Evolutionary conservation across 495 filamentous ascomycete genomes (phyloP).

Genomic region (Evernia prunastri): DNA sequence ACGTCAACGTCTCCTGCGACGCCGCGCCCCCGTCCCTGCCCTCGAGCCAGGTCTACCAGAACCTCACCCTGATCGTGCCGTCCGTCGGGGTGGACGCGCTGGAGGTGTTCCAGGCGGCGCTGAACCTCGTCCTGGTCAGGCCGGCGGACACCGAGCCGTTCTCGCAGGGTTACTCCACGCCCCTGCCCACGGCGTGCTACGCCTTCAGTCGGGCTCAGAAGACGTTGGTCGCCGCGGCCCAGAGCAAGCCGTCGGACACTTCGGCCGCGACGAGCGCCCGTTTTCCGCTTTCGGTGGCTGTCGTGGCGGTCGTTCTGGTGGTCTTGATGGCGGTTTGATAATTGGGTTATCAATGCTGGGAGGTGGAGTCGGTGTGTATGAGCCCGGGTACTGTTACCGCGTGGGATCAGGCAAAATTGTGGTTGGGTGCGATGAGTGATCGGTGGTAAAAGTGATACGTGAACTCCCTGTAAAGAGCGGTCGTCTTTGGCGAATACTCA

Average conservation of each 20-base stretch:
- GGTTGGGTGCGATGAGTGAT: too few relatives aligned
- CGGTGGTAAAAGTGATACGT: too few relatives aligned
- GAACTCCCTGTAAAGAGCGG: too few relatives aligned
- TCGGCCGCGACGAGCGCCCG: background rate
- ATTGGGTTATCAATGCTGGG: background rate
- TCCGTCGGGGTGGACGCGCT: constrained; percentile 13
- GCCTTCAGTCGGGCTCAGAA: constrained; percentile 11
- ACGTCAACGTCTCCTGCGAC: constrained; percentile 12
- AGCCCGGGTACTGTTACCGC: background rate
- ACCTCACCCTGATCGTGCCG: constrained; percentile 11
- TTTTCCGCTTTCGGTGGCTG: background rate
- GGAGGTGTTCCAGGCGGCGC: constrained; percentile 6
- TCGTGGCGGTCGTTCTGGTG: background rate
- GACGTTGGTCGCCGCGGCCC: constrained; percentile 5
- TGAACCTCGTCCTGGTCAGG: constrained; percentile 1
- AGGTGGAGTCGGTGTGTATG: background rate
- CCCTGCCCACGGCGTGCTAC: constrained; percentile 1
- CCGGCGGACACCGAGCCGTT: background rate
- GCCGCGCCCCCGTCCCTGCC: background rate
- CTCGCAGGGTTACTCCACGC: background rate
- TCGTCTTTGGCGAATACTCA: too few relatives aligned
- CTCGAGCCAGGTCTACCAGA: constrained; percentile 3
- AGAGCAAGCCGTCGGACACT: background rate
- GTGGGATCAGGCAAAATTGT: too few relatives aligned
- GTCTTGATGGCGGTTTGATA: background rate